Conservation (phyloP, 139 green algal species). For the Closterium sp. region DNA sequence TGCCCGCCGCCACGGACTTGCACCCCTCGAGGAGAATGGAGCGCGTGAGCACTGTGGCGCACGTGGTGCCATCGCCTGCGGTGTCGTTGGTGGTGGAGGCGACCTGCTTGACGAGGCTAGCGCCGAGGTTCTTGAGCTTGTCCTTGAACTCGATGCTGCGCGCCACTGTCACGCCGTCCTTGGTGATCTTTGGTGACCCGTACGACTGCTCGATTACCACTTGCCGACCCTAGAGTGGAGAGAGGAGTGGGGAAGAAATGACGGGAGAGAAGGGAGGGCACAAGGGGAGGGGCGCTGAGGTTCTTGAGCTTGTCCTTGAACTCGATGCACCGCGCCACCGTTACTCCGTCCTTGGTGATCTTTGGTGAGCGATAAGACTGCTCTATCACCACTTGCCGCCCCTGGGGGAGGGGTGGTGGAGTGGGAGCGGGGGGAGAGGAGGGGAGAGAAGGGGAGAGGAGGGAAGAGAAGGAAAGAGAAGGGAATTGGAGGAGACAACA, state of each 20-base stretch:
- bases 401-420: too few species aligned
- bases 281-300: slow-evolving; percentile 51
- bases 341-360: slow-evolving; percentile 99
- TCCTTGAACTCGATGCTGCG: slow-evolving; percentile 93
- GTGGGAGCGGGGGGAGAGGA: too few species aligned
- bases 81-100: slow-evolving; percentile 96
- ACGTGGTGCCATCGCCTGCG: slow-evolving; percentile 96
- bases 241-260: neutral
- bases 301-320: slow-evolving; percentile 96
- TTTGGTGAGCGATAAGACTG: slow-evolving; percentile 93
- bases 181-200: slow-evolving; percentile 97
- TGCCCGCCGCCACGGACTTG: slow-evolving; percentile 95
- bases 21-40: slow-evolving; percentile 92
- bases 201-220: slow-evolving; percentile 98
- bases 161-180: slow-evolving; percentile 98
- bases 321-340: slow-evolving; percentile 89
- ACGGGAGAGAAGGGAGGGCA: neutral
- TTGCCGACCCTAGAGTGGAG: slow-evolving; percentile 73
- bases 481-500: too few species aligned
- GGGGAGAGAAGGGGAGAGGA: neutral
- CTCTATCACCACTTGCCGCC: slow-evolving; percentile 98
- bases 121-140: slow-evolving; percentile 91
- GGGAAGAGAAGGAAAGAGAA: too few species aligned
- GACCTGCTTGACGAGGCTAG: slow-evolving; percentile 86
- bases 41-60: slow-evolving; percentile 92